Base-by-base conservation (phyloP, 371 early-diverging fungal genomes). In the Zychaea mexicana region DNA sequence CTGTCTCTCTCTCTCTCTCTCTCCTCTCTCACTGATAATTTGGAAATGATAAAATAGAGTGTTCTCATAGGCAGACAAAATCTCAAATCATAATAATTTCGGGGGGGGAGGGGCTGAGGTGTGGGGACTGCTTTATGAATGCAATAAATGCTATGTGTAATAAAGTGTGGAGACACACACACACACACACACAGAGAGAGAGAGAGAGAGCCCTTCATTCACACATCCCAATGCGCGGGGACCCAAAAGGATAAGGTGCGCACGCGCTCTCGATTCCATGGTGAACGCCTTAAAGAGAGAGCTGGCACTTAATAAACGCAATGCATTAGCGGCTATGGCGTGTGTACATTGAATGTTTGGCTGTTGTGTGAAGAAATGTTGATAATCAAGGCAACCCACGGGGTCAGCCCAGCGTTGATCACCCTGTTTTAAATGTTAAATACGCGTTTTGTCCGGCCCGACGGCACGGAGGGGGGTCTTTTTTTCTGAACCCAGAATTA, bases 401-500 rank as follows among this genome's bases (percentile, higher is more conserved):
- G 49, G 49, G 49, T 17, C 42, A 42, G 17, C 13, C 4, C 6
- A 1, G 13, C 13, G 49, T 6, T 49, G 49, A 49, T 22, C 13
- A 42, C 4, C 15, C 2, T 6, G 49, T 49, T 49, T 49, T 49
- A 49, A 49, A 49, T 49, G 49, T 49, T 49, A 24, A 24, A 49
- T 49, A 49, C 49, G 49, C 24, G 13, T 49, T 49, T 49, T 4
- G 12, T 22, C 49, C 49, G 49, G 49, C 24, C 49, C 49, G 49
- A 49, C 49, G 49, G 49, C 49, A 49, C 49, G 49, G 49, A 49
- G 49, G 8, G 49, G 6, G 49, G 8, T 49, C 24, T 9, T 49
- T 49, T 22, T 49, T 49, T 49, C 49, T 49, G 49, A 49, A 49
- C 49, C 49, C 49, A 49, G 49, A 49, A 49, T 49, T 49, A 24